These are phyloP conservation scores for Epichloe gansuensis DNA, from an alignment of 2,329 filamentous ascomycete species.

Conservation along the genomic window DNA sequence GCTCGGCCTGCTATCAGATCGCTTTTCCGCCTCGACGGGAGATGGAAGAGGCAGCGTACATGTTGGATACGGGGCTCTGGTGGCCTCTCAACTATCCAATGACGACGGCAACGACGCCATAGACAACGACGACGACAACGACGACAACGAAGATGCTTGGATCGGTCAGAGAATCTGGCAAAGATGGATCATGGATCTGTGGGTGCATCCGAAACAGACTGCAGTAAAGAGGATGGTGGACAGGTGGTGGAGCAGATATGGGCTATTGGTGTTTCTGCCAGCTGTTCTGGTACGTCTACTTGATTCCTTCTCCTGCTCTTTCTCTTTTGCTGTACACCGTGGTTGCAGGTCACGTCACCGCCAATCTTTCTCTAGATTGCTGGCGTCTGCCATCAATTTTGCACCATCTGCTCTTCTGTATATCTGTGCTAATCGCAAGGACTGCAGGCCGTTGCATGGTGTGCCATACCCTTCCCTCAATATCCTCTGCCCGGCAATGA, in stretches of 20 bases:
- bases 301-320: background rate
- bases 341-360: background rate
- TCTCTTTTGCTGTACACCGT: background rate
- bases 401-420: background rate
- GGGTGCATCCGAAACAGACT: slow-evolving; percentile 47
- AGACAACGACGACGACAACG: slow-evolving; percentile 9
- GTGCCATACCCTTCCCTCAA: slow-evolving; percentile 52
- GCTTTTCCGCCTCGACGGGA: slow-evolving; percentile 11
- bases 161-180: slow-evolving; percentile 23
- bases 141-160: slow-evolving; percentile 21
- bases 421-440: background rate
- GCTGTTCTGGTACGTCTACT: slow-evolving; percentile 40
- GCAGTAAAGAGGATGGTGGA: slow-evolving; percentile 47
- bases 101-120: slow-evolving; percentile 19
- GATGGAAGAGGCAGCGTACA: slow-evolving; percentile 39
- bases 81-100: slow-evolving; percentile 30
- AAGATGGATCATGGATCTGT: slow-evolving; percentile 36
- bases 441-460: slow-evolving; percentile 48
- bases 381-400: background rate
- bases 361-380: background rate
- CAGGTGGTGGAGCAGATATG: slow-evolving; percentile 52
- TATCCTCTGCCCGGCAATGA: slow-evolving; percentile 40
- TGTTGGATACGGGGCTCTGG: slow-evolving; percentile 42
- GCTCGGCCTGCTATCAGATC: slow-evolving; percentile 27
- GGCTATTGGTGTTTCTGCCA: slow-evolving; percentile 47